A percentile compares a stretch with the other conserved stretches of the same genome.
phyloP scores from a whole-genome alignment of 2,329 filamentous ascomycete genomes.

The Aspergillus sp. region DNA sequence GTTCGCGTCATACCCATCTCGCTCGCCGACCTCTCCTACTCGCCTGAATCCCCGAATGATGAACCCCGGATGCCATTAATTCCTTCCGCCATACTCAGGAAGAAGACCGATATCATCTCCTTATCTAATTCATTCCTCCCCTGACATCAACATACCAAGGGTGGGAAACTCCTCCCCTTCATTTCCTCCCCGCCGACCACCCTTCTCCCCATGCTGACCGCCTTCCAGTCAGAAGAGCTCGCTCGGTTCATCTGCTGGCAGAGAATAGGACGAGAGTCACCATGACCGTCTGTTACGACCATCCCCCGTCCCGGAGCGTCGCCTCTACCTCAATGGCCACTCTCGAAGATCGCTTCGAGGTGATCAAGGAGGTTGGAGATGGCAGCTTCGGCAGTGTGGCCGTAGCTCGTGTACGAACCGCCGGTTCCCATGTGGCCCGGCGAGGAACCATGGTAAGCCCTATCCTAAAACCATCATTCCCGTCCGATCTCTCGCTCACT shows the following conservation, averaged over 20 bases:
- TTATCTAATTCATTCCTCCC: constrained; percentile 6
- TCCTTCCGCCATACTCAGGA: constrained; percentile 13
- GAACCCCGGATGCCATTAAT: constrained; percentile 28
- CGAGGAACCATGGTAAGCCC: constrained; percentile 82
- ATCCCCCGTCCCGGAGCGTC: constrained; percentile 65
- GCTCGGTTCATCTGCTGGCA: constrained; percentile 41
- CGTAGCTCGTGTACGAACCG: constrained; percentile 84
- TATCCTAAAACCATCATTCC: constrained; percentile 1
- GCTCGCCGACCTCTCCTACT: constrained; percentile 12
- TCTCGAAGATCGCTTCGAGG: constrained; percentile 92
- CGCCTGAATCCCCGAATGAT: constrained; percentile 27
- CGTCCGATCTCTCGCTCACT: constrained; percentile 8
- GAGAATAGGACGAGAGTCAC: constrained; percentile 40
- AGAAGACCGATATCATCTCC: constrained; percentile 1
- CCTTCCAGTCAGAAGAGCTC: constrained; percentile 18
- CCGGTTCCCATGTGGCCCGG: constrained; percentile 82
- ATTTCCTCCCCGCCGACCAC: neutral
- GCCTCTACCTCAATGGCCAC: constrained; percentile 46
- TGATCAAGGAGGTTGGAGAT: constrained; percentile 97
- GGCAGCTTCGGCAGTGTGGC: constrained; percentile 97
- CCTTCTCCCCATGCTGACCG: constrained; percentile 4
- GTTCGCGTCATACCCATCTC: constrained; percentile 17
- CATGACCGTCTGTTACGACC: constrained; percentile 77
- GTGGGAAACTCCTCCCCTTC: constrained; percentile 4
- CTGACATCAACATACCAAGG: neutral